phyloP scores from a whole-genome alignment of 2,329 filamentous ascomycete genomes.

The Blastomyces emzantsi region DNA sequence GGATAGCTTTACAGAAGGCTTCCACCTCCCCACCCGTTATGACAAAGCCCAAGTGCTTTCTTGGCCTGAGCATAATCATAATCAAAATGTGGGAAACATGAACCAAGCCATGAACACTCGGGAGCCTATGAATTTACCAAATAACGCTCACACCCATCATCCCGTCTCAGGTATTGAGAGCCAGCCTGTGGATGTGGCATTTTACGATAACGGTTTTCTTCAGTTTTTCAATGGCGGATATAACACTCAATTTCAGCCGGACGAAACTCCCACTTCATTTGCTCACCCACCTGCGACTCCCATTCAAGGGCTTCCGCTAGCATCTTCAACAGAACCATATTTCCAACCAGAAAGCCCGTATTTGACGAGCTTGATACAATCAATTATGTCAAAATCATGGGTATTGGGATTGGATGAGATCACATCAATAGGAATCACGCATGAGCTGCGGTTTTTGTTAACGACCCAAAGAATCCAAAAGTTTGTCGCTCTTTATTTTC shows the following conservation, averaged over 20 bases:
- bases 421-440: slow-evolving; percentile 32
- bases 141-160: slow-evolving; percentile 5
- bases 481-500: slow-evolving; percentile 37
- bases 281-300: slow-evolving; percentile 16
- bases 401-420: slow-evolving; percentile 31
- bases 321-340: slow-evolving; percentile 18
- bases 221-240: slow-evolving; percentile 34
- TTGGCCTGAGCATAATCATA: slow-evolving; percentile 25
- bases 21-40: slow-evolving; percentile 34
- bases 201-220: slow-evolving; percentile 31
- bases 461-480: slow-evolving; percentile 35
- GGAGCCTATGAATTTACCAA: slow-evolving; percentile 15
- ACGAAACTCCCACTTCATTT: slow-evolving; percentile 19
- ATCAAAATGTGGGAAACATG: slow-evolving; percentile 12
- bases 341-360: slow-evolving; percentile 31
- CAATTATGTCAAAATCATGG: slow-evolving; percentile 33
- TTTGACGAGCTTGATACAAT: slow-evolving; percentile 33
- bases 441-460: slow-evolving; percentile 33
- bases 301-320: slow-evolving; percentile 17
- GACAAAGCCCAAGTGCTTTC: slow-evolving; percentile 32
- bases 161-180: slow-evolving; percentile 14
- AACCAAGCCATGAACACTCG: slow-evolving; percentile 17
- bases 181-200: slow-evolving; percentile 22
- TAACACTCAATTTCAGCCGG: slow-evolving; percentile 21
- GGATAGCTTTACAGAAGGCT: slow-evolving; percentile 39